Conservation (phyloP, 257 asterid species). For the Solanum chaucha region DNA sequence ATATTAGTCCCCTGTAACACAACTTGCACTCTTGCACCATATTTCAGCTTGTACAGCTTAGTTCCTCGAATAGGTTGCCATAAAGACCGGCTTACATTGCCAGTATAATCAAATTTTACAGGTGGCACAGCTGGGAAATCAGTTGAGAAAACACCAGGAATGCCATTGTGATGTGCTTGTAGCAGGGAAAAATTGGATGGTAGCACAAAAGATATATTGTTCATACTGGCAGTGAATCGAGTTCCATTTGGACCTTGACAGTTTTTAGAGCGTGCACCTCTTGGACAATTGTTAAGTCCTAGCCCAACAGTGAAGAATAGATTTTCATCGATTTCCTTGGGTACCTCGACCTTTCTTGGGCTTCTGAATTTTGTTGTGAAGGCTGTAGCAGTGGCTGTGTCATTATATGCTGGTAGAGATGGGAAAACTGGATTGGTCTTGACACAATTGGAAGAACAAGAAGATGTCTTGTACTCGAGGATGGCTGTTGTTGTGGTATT, state of each 20-base stretch:
- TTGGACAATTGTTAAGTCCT: slow-evolving; percentile 61
- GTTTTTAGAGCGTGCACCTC: slow-evolving; percentile 24
- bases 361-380: slow-evolving; percentile 61
- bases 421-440: slow-evolving; percentile 9
- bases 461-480: slow-evolving; percentile 49
- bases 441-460: slow-evolving; percentile 36
- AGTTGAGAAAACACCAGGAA: slow-evolving; percentile 68
- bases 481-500: slow-evolving; percentile 89
- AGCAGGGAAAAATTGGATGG: slow-evolving; percentile 69
- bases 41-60: slow-evolving; percentile 48
- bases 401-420: slow-evolving; percentile 59
- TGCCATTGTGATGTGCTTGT: slow-evolving; percentile 67
- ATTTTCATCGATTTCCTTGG: slow-evolving; percentile 54
- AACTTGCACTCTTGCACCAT: slow-evolving; percentile 68
- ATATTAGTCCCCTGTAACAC: slow-evolving; percentile 90
- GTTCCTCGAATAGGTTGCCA: slow-evolving; percentile 71
- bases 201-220: slow-evolving; percentile 66
- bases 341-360: slow-evolving; percentile 40
- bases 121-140: slow-evolving; percentile 78
- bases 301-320: slow-evolving; percentile 68
- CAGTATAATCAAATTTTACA: slow-evolving; percentile 58
- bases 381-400: slow-evolving; percentile 64
- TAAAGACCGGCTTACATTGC: slow-evolving; percentile 64
- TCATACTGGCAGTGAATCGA: slow-evolving; percentile 84
- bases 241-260: slow-evolving; percentile 96